These are phyloP conservation scores for Powellomyces hirtus DNA, from an alignment of 192 early-diverging fungal genomes.

Conservation along the genomic window DNA sequence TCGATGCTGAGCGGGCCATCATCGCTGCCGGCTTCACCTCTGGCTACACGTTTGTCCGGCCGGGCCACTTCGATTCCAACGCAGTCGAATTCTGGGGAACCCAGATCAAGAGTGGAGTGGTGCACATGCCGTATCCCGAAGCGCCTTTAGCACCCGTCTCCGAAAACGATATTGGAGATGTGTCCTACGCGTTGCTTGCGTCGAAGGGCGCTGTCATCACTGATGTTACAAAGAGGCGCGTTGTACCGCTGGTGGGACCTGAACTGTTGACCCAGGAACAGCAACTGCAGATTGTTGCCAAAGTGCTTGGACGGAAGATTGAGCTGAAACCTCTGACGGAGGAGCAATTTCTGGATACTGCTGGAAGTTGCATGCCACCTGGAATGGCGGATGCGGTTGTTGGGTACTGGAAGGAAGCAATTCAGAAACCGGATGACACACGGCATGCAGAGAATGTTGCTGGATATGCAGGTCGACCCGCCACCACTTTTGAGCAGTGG, in stretches of 20 bases:
- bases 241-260: slow-evolving; percentile 2
- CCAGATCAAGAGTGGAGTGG: background rate
- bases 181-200: background rate
- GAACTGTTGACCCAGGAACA: background rate
- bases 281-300: background rate
- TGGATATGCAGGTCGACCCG: slow-evolving; percentile 3
- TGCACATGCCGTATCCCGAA: slow-evolving; percentile 1
- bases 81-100: background rate
- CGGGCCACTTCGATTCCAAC: slow-evolving; percentile 2
- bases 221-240: background rate
- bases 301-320: background rate
- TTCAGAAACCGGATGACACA: background rate
- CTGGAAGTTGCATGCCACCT: background rate
- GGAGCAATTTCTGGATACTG: background rate
- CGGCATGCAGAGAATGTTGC: slow-evolving; percentile 1
- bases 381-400: background rate
- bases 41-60: slow-evolving; percentile 1
- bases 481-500: slow-evolving; percentile 11
- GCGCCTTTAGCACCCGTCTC: slow-evolving; percentile 1
- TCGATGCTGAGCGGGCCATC: background rate
- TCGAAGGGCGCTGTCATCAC: no score
- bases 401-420: background rate
- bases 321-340: background rate
- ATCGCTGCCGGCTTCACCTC: background rate
- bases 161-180: slow-evolving; percentile 14